Percentiles rank a stretch among this genome's conserved stretches.
Evolutionary conservation across 202 grass and related monocot species (phyloP).

Genomic region (Eragrostis tef): DNA sequence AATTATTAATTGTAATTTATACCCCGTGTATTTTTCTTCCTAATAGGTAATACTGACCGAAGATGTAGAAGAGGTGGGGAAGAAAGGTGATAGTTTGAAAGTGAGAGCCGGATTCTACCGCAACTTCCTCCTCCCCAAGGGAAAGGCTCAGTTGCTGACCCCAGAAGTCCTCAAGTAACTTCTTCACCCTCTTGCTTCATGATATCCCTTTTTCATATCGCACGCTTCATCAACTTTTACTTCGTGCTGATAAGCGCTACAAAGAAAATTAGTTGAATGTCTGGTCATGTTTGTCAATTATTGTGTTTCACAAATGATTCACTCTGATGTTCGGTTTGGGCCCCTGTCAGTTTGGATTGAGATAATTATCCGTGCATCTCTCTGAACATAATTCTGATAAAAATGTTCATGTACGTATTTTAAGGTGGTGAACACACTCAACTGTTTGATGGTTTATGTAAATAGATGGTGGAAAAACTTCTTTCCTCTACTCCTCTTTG

Average conservation of each 20-base stretch:
- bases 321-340: neutral
- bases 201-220: neutral
- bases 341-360: neutral
- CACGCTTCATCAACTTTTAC: neutral
- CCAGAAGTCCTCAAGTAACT: conserved; percentile 81
- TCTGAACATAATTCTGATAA: neutral
- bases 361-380: conserved; percentile 10
- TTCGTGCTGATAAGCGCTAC: neutral
- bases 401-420: neutral
- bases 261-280: conserved; percentile 3
- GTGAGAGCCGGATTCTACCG: conserved; percentile 88
- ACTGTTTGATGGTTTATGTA: neutral
- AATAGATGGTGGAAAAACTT: neutral
- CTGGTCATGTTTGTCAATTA: no score
- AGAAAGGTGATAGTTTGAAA: conserved; percentile 69
- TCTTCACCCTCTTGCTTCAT: neutral
- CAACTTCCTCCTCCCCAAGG: conserved; percentile 84
- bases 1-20: neutral
- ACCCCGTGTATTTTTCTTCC: conserved; percentile 12
- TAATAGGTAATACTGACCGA: conserved; percentile 77
- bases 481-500: conserved; percentile 27
- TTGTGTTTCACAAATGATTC: no score
- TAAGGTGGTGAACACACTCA: neutral
- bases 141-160: conserved; percentile 80
- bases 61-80: conserved; percentile 66